Evolutionary conservation across 176 grass and related monocot species (phyloP), one percentile per base, ranked within the genome.

Genomic region (Aegilops umbellulata): DNA sequence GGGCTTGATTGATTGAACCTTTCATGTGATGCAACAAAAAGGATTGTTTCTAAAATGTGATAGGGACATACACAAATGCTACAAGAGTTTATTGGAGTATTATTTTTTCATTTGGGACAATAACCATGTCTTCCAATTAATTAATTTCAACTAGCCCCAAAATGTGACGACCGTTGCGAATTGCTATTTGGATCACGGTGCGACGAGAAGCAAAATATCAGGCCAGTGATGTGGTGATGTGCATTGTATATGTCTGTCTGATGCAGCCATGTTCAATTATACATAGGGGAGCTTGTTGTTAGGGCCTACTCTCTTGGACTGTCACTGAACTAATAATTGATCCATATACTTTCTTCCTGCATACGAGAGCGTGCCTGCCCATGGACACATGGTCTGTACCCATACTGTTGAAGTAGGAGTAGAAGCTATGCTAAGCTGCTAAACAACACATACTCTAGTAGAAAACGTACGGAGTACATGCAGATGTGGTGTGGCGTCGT

Each of bases 241-340:
- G 6, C 53, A 20, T 20, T n/a, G 24, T 13, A 64, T 63, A 74
- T 84, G 69, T 19, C 70, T 32, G 16, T n/a, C n/a, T n/a, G n/a
- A 23, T 74, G 13, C 23, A 74, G 7, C 29, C 29, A 29, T 36
- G 53, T 20, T 32, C 55, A 84, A 65, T 84, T 34, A 84, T 84
- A 51, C 69, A 65, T 47, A 0, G 46, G 46, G 46, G 44, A 30
- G 47, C 34, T 65, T 49, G 26, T 81, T 65, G 19, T 27, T 62
- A 39, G 78, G 64, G 58, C 16, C 57, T 67, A 57, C 32, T 66
- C 82, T 44, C 34, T 85, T 80, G 76, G 68, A 80, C 68, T 65
- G 82, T n/a, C n/a, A n/a, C n/a, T n/a, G n/a, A 75, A 74, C 77
- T 80, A 57, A 80, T 84, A 26, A 89, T 85, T 80, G 42, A 32